Conservation (phyloP, 495 filamentous ascomycete species). For the Gamarada debralockiae region DNA sequence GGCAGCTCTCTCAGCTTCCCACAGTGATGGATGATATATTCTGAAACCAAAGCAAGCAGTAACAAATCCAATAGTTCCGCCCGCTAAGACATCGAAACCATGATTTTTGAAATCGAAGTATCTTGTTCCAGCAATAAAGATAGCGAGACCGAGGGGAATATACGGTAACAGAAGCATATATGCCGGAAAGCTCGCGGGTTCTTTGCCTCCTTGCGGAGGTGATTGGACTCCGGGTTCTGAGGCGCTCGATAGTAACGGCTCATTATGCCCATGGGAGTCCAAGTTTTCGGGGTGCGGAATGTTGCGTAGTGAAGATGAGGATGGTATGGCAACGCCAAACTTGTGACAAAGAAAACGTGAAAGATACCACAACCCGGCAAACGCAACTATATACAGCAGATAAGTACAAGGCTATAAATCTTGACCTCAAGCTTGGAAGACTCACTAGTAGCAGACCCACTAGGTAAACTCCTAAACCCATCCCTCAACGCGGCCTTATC, state of each 20-base stretch:
- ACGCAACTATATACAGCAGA: too few species aligned
- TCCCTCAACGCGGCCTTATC: not conserved
- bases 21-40: not conserved
- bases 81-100: not conserved
- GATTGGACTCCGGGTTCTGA: not conserved
- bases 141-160: not conserved
- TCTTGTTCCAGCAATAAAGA: not conserved
- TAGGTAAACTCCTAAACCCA: not conserved
- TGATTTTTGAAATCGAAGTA: constrained; percentile 1
- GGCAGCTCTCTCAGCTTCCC: constrained; percentile 1
- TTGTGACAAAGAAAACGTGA: too few species aligned
- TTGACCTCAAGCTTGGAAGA: too few species aligned
- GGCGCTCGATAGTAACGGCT: not conserved
- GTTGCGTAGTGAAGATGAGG: too few species aligned
- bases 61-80: not conserved
- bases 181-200: not conserved
- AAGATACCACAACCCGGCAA: too few species aligned
- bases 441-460: too few species aligned
- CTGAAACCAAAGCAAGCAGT: not conserved
- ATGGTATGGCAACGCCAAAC: too few species aligned
- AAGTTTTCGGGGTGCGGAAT: too few species aligned
- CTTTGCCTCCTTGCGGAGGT: not conserved
- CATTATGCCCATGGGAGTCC: too few species aligned
- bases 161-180: not conserved
- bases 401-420: too few species aligned